These are phyloP conservation scores for Asterochloris erici DNA, from an alignment of 139 green algal genomes.

Conservation along the genomic window DNA sequence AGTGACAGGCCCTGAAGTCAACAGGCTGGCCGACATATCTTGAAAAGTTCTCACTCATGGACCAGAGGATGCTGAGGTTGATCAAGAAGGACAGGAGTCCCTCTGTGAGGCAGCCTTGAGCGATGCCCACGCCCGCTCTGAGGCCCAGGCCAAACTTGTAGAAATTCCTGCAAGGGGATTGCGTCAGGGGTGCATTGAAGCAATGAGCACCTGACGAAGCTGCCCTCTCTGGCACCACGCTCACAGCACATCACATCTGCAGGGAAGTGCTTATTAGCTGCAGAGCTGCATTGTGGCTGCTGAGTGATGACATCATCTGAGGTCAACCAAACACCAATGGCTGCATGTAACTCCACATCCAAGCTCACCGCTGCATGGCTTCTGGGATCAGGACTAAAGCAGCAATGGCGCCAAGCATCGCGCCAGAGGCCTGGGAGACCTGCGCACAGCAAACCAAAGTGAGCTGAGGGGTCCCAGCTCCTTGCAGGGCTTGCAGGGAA, in stretches of 20 bases:
- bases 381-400: background rate
- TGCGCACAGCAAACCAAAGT: background rate
- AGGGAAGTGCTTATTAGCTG: background rate
- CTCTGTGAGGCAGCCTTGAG: background rate
- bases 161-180: constrained; percentile 3
- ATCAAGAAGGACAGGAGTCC: background rate
- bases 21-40: background rate
- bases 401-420: constrained; percentile 5
- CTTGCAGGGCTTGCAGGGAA: background rate
- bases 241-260: background rate
- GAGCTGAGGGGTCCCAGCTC: no score
- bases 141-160: constrained; percentile 3
- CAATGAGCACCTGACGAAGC: background rate
- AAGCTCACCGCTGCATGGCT: constrained; percentile 6
- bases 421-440: constrained; percentile 3
- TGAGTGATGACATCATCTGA: background rate
- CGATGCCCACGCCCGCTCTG: constrained; percentile 10
- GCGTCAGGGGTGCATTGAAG: background rate
- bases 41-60: background rate
- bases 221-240: background rate
- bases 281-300: background rate
- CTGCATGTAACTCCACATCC: background rate
- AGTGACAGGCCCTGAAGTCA: background rate
- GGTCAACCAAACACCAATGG: background rate
- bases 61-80: background rate